A percentile compares a stretch with the other conserved stretches of the same genome.
phyloP scores from a whole-genome alignment of 2,329 filamentous ascomycete species.

The Alternaria dauci region DNA sequence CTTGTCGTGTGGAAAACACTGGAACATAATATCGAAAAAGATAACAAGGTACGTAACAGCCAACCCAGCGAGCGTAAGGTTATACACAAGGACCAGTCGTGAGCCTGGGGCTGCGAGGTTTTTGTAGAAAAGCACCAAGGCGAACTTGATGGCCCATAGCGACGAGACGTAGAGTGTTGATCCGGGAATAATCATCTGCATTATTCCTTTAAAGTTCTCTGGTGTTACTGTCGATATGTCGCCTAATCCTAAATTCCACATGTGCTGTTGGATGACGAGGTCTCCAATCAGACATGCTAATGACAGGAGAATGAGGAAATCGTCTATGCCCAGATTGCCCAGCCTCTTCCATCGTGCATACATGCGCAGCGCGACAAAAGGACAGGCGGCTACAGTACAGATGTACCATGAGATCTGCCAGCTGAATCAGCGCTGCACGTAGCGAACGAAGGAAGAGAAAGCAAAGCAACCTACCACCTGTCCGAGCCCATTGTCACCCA shows the following conservation, averaged over 20 bases:
- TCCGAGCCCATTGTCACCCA: slow-evolving; percentile 24
- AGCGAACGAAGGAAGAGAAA: neutral
- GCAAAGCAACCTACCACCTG: slow-evolving; percentile 32
- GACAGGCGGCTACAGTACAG: slow-evolving; percentile 37
- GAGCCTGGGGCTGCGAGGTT: slow-evolving; percentile 50
- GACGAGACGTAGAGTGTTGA: slow-evolving; percentile 54
- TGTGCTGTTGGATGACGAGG: slow-evolving; percentile 39
- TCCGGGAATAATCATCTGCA: slow-evolving; percentile 53
- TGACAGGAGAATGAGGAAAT: slow-evolving; percentile 43
- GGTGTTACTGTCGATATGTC: slow-evolving; percentile 25
- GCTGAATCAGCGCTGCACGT: slow-evolving; percentile 9
- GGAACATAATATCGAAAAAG: slow-evolving; percentile 53
- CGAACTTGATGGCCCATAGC: slow-evolving; percentile 54
- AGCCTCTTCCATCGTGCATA: slow-evolving; percentile 41
- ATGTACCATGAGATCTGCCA: slow-evolving; percentile 48
- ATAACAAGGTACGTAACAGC: slow-evolving; percentile 44
- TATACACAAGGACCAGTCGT: slow-evolving; percentile 51
- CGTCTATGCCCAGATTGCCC: slow-evolving; percentile 40
- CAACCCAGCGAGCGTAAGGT: slow-evolving; percentile 45
- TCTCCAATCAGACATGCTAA: slow-evolving; percentile 40
- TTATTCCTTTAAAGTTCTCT: slow-evolving; percentile 31
- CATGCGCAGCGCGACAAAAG: slow-evolving; percentile 42
- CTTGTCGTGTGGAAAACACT: slow-evolving; percentile 50
- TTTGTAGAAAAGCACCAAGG: slow-evolving; percentile 55
- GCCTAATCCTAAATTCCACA: slow-evolving; percentile 44